Conservation (phyloP, 192 early-diverging fungal species). For the Cladochytrium replicatum region DNA sequence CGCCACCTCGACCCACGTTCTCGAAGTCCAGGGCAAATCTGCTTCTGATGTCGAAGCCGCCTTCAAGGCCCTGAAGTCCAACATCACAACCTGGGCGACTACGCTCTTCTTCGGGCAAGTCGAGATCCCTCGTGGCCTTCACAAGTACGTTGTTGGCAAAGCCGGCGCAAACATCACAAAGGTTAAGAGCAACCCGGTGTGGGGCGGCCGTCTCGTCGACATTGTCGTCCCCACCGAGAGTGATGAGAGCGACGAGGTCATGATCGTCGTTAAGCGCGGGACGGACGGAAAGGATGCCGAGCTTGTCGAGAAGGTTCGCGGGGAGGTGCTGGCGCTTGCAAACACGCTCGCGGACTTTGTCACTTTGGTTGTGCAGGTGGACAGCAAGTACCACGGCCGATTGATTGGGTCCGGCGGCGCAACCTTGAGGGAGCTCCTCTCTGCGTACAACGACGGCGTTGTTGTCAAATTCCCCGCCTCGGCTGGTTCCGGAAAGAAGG, state of each 20-base stretch:
- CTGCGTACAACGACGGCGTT: conserved; percentile 49
- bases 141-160: conserved; percentile 72
- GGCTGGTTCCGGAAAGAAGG: conserved; percentile 30
- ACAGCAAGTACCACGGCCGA: conserved; percentile 62
- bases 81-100: conserved; percentile 44
- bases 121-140: conserved; percentile 68
- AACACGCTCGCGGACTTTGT: conserved; percentile 54
- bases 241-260: conserved; percentile 58
- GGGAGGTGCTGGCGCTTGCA: conserved; percentile 60
- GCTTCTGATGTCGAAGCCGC: conserved; percentile 54
- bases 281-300: conserved; percentile 20
- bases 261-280: conserved; percentile 65
- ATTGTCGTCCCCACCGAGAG: conserved; percentile 65
- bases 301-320: conserved; percentile 38
- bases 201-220: conserved; percentile 50
- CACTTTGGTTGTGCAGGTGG: conserved; percentile 49
- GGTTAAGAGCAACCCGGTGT: conserved; percentile 61
- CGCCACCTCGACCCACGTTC: conserved; percentile 24
- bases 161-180: conserved; percentile 77
- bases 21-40: conserved; percentile 71
- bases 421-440: conserved; percentile 62
- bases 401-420: conserved; percentile 69
- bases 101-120: conserved; percentile 52
- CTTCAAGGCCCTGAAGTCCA: conserved; percentile 36
- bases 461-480: conserved; percentile 60